These are phyloP conservation scores for Spathaspora sp. DNA, from an alignment of 805 yeast species.

Conservation along the genomic window DNA sequence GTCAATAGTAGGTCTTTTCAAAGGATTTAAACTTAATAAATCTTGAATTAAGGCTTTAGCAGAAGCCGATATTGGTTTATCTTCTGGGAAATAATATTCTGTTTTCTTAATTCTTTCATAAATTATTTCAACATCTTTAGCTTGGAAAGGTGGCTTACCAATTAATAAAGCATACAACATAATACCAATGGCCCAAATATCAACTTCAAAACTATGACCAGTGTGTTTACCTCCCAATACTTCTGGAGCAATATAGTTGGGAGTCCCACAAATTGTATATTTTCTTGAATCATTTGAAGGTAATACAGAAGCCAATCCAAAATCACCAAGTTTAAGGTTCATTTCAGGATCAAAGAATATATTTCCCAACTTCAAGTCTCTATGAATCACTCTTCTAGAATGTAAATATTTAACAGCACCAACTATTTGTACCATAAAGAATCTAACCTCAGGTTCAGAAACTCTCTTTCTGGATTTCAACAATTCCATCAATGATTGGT, in stretches of 20 bases:
- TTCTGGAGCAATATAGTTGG: slow-evolving; percentile 98
- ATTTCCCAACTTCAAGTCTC: slow-evolving; percentile 94
- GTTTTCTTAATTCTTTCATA: slow-evolving; percentile 86
- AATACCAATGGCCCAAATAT: slow-evolving; percentile 96
- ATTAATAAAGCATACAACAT: slow-evolving; percentile 89
- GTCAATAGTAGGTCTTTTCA: slow-evolving; percentile 74
- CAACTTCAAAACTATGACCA: slow-evolving; percentile 94
- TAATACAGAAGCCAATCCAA: slow-evolving; percentile 96
- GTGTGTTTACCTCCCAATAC: slow-evolving; percentile 81
- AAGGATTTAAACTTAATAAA: slow-evolving; percentile 74
- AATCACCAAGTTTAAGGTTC: slow-evolving; percentile 96
- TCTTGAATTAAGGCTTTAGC: slow-evolving; percentile 72
- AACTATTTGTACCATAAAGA: slow-evolving; percentile 83
- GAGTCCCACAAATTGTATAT: slow-evolving; percentile 96
- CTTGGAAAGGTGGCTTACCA: slow-evolving; percentile 98
- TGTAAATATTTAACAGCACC: slow-evolving; percentile 95
- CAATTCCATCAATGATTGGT: slow-evolving; percentile 91
- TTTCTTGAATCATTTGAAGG: slow-evolving; percentile 67
- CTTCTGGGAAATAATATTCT: slow-evolving; percentile 76
- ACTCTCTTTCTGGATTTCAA: slow-evolving; percentile 79
- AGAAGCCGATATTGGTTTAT: slow-evolving; percentile 61
- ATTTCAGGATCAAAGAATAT: slow-evolving; percentile 90
- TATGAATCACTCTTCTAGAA: slow-evolving; percentile 84
- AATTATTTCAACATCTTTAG: slow-evolving; percentile 87
- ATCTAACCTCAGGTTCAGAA: slow-evolving; percentile 89